A percentile compares a stretch with the other conserved stretches of the same genome.
Evolutionary conservation across 164 flowering plant genomes (phyloP).

Genomic region (Sextonia rubra): DNA sequence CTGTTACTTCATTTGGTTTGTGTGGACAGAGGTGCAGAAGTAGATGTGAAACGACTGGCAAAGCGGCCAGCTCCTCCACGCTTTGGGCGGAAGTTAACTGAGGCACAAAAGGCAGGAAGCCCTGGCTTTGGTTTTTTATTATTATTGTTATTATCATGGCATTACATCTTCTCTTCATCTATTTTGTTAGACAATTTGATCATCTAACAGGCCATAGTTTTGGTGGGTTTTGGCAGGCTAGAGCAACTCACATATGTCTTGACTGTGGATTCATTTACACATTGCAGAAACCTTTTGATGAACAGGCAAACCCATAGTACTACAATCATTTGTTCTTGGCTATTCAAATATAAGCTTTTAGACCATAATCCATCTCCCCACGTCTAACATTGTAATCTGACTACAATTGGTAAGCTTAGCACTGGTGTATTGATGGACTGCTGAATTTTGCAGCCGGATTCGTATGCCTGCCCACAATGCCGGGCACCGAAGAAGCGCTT

Average conservation of each 20-base stretch:
- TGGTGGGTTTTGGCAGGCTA: conserved; percentile 50
- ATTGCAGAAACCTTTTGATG: conserved; percentile 77
- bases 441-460: conserved; percentile 53
- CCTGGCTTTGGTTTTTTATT: neutral
- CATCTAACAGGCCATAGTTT: too few relatives aligned
- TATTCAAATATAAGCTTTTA: too few relatives aligned
- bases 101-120: conserved; percentile 69
- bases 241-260: conserved; percentile 92
- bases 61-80: conserved; percentile 99
- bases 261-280: conserved; percentile 92
- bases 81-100: conserved; percentile 87
- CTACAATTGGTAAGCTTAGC: too few relatives aligned
- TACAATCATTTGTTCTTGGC: neutral
- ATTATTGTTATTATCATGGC: neutral
- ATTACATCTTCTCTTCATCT: too few relatives aligned
- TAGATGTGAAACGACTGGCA: conserved; percentile 81
- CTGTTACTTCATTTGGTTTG: neutral
- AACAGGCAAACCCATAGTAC: conserved; percentile 55
- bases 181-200: neutral
- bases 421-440: neutral
- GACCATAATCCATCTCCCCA: too few relatives aligned
- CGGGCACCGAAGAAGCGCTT: conserved; percentile 94
- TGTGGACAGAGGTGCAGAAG: conserved; percentile 55
- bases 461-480: conserved; percentile 84
- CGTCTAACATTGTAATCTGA: too few relatives aligned